Percentiles rank a stretch among this genome's conserved stretches.
These are phyloP conservation scores for Trametes coccinea DNA, from an alignment of 768 basidiomycete genomes.

Conservation along the genomic window DNA sequence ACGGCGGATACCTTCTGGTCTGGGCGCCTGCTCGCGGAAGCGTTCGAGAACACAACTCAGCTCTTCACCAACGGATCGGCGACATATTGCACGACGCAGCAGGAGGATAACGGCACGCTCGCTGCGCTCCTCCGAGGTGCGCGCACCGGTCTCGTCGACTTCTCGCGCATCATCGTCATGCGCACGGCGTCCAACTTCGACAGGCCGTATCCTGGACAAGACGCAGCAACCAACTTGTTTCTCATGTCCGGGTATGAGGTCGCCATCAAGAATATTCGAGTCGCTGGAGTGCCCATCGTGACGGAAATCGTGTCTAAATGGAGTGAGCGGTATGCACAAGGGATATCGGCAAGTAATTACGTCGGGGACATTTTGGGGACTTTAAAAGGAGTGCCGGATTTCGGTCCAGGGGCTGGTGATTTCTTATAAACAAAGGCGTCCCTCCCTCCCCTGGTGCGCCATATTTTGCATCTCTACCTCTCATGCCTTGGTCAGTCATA, in stretches of 20 bases:
- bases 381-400: slow-evolving; percentile 31
- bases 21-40: slow-evolving; percentile 37
- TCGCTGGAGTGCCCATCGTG: slow-evolving; percentile 41
- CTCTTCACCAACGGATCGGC: slow-evolving; percentile 37
- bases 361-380: slow-evolving; percentile 33
- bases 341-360: slow-evolving; percentile 35
- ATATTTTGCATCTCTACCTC: no score
- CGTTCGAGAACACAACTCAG: slow-evolving; percentile 40
- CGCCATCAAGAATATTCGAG: slow-evolving; percentile 38
- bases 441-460: no score
- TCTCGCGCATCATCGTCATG: slow-evolving; percentile 40
- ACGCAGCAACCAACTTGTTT: slow-evolving; percentile 32
- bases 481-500: no score
- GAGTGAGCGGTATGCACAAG: slow-evolving; percentile 33
- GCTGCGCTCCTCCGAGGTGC: slow-evolving; percentile 39
- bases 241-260: slow-evolving; percentile 34
- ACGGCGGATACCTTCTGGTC: slow-evolving; percentile 41
- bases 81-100: slow-evolving; percentile 36
- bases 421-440: no score
- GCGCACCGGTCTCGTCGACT: slow-evolving; percentile 36
- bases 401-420: no score
- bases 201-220: slow-evolving; percentile 26
- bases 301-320: slow-evolving; percentile 39
- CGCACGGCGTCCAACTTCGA: slow-evolving; percentile 41
- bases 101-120: slow-evolving; percentile 45